Evolutionary conservation across 495 filamentous ascomycete species (phyloP).

Genomic region (Aspergillus saccharolyticus): DNA sequence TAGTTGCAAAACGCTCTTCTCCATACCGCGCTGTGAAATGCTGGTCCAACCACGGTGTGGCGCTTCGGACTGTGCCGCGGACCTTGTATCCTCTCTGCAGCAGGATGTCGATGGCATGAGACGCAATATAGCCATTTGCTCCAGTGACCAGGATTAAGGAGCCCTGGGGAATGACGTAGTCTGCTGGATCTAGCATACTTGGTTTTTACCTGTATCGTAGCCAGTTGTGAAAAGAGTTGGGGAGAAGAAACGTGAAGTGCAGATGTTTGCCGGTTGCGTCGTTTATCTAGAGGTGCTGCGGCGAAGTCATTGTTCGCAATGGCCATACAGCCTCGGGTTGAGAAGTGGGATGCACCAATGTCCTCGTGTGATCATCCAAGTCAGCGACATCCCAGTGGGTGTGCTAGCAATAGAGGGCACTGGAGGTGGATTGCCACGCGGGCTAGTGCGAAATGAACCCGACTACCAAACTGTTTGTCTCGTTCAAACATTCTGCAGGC

Average conservation of each 20-base stretch:
- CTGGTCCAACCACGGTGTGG: slow-evolving; percentile 39
- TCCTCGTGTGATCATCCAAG: too few species aligned
- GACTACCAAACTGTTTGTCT: not conserved
- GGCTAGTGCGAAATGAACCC: too few species aligned
- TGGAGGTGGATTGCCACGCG: too few species aligned
- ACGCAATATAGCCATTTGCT: slow-evolving; percentile 52
- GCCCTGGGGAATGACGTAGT: not conserved
- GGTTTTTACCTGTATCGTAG: not conserved
- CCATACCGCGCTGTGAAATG: slow-evolving; percentile 39
- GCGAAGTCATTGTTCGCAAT: not conserved
- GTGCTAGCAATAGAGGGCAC: too few species aligned
- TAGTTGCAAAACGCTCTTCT: slow-evolving; percentile 24
- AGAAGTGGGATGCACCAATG: too few species aligned
- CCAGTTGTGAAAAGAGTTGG: not conserved
- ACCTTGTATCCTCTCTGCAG: slow-evolving; percentile 47
- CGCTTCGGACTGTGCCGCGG: slow-evolving; percentile 45
- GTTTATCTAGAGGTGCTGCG: not conserved
- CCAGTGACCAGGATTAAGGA: slow-evolving; percentile 48
- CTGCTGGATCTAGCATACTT: not conserved
- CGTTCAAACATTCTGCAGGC: not conserved
- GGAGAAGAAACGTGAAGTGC: not conserved
- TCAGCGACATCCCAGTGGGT: too few species aligned
- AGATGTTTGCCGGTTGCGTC: too few species aligned
- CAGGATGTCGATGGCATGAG: slow-evolving; percentile 45
- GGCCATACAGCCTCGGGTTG: too few species aligned